phyloP scores from a whole-genome alignment of 2,329 filamentous ascomycete genomes.

The Aureobasidium sp. region DNA sequence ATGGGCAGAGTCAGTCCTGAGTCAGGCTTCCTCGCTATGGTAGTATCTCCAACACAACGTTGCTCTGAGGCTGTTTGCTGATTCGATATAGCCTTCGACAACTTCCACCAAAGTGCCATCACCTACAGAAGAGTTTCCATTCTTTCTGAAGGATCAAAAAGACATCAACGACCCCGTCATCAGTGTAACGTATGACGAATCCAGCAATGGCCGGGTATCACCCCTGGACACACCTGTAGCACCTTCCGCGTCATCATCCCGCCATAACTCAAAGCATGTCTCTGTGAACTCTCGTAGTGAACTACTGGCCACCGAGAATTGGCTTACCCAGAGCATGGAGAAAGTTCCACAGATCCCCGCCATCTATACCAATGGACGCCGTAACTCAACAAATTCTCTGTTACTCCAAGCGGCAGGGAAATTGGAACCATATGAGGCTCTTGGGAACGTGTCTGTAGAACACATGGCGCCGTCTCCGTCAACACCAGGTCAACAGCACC shows the following conservation, averaged over 20 bases:
- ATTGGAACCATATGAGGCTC: slow-evolving; percentile 16
- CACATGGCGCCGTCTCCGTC: not conserved
- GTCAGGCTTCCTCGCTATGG: not conserved
- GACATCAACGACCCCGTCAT: slow-evolving; percentile 16
- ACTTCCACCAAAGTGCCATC: slow-evolving; percentile 9
- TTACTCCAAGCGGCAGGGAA: slow-evolving; percentile 18
- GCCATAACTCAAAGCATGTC: slow-evolving; percentile 28
- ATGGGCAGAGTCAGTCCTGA: slow-evolving; percentile 1
- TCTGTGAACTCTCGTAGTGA: slow-evolving; percentile 27
- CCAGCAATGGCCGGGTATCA: slow-evolving; percentile 1
- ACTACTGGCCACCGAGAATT: slow-evolving; percentile 21
- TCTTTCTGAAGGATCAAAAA: not conserved
- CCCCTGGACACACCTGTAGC: slow-evolving; percentile 12
- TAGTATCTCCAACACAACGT: not conserved
- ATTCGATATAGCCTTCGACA: not conserved
- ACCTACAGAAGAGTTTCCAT: not conserved
- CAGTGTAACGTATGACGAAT: not conserved
- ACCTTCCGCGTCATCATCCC: slow-evolving; percentile 18
- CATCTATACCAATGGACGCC: slow-evolving; percentile 20
- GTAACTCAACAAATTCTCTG: slow-evolving; percentile 22
- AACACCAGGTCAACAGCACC: not conserved
- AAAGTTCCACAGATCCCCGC: slow-evolving; percentile 22
- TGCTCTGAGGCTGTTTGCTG: not conserved
- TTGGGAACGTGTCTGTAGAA: slow-evolving; percentile 17
- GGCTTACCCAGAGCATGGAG: slow-evolving; percentile 19